Evolutionary conservation across 192 early-diverging fungal genomes (phyloP).

Genomic region (Pecoramyces ruminantium): DNA sequence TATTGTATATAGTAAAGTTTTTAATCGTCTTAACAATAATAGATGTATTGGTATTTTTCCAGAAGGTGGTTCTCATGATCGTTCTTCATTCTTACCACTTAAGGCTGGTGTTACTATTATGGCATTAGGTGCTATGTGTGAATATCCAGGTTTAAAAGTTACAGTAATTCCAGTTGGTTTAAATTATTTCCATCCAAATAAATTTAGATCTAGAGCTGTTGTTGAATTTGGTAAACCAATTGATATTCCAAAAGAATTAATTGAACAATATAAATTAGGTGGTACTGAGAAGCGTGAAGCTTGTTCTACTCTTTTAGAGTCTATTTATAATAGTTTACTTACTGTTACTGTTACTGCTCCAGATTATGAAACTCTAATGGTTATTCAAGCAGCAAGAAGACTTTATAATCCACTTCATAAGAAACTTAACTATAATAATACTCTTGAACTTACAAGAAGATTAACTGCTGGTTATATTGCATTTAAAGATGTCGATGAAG

Average conservation of each 20-base stretch:
- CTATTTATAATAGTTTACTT: conserved; percentile 60
- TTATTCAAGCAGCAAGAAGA: conserved; percentile 84
- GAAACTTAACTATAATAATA: conserved; percentile 67
- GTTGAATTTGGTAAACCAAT: conserved; percentile 92
- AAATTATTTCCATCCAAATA: conserved; percentile 86
- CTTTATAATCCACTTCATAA: conserved; percentile 77
- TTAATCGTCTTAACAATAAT: conserved; percentile 51
- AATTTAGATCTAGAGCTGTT: conserved; percentile 91
- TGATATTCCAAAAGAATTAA: conserved; percentile 52
- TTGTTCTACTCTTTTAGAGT: conserved; percentile 58
- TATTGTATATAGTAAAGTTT: conserved; percentile 70
- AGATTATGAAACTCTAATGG: conserved; percentile 83
- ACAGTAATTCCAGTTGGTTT: conserved; percentile 86
- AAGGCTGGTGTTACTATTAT: conserved; percentile 59
- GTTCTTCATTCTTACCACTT: conserved; percentile 84
- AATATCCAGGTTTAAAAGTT: conserved; percentile 66
- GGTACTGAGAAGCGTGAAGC: conserved; percentile 71
- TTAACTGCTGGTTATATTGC: conserved; percentile 61
- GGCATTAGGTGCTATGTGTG: conserved; percentile 77
- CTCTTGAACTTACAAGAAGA: conserved; percentile 74
- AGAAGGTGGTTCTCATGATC: conserved; percentile 95
- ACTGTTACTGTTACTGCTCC: conserved; percentile 82
- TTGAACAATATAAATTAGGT: conserved; percentile 68
- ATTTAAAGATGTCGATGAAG: conserved; percentile 66
- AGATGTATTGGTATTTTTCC: conserved; percentile 93